Base-by-base conservation (phyloP, 768 basidiomycete genomes). In the Clitopilus hobsonii region DNA sequence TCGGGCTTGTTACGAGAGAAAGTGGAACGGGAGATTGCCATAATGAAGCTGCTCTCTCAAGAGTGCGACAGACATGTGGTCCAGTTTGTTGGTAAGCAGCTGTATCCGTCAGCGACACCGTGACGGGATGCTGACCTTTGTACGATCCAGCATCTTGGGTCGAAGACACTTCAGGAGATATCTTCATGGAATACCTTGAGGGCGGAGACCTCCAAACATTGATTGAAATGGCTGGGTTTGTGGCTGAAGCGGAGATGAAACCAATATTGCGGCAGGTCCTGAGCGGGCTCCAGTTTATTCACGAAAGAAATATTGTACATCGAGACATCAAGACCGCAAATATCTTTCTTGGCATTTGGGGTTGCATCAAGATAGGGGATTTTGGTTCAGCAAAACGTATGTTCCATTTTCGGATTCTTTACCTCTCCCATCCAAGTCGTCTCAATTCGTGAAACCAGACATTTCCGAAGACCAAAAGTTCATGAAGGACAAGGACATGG, bases 241-340 rank as follows among this genome's bases (percentile, higher is more conserved):
- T 98, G 56, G 94, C 95, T 67, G 95, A 98, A 65, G 78, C 86
- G 0, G 80, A 96, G 2, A 92, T 95, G 38, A 86, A 88, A 61
- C 95, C 91, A 64, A 97, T 95, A 67, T 90, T 95, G 49, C 81
- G 91, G 20, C 95, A 97, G 69, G 96, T 96, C 58, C 74, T 95
- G 38, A 84, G 85, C 50, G 94, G 94, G 11, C 78, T 98, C 53
- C 83, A 88, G 64, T 98, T 97, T 62, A 80, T 98, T 10, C 94
- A 98, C 60, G 90, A 92, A 61, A 83, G 89, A 13, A 92, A 91
- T 60, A 97, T 98, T 68, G 94, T 98, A 54, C 94, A 98, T 71
- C 89, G 94, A 11, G 97, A 99, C 65, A 98, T 99, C 77, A 99
- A 98, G 66, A 96, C 97, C 18, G 97, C 91, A 28, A 98, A 99